Evolutionary conservation across 768 basidiomycete species (phyloP).

Genomic region (Phanerodontia chrysosporium): DNA sequence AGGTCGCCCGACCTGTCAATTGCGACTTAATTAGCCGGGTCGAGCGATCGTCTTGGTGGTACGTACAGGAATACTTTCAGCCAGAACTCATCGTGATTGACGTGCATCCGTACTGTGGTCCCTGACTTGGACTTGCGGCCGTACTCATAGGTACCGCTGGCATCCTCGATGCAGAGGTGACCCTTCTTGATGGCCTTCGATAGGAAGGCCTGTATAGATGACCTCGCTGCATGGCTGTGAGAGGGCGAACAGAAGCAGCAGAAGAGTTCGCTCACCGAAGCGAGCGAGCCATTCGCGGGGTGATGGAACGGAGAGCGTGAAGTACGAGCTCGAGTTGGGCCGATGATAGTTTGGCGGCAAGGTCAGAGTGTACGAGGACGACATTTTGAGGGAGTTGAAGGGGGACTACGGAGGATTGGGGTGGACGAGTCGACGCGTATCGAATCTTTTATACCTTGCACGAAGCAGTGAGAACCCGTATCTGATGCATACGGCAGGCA

Average conservation of each 20-base stretch:
- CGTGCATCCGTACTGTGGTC: constrained; percentile 19
- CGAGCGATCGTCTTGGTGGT: background rate
- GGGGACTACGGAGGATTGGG: no score
- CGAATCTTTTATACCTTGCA: background rate
- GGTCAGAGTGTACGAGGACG: background rate
- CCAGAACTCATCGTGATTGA: constrained; percentile 31
- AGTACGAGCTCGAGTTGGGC: background rate
- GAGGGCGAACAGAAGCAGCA: background rate
- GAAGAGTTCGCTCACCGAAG: background rate
- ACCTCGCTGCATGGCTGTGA: constrained; percentile 17
- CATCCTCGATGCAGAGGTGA: constrained; percentile 26
- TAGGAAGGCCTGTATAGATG: constrained; percentile 24
- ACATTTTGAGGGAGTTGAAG: background rate
- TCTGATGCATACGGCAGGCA: background rate
- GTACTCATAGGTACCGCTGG: constrained; percentile 19
- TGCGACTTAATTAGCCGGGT: background rate
- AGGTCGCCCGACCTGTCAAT: constrained; percentile 28
- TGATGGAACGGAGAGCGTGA: background rate
- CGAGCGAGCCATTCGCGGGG: background rate
- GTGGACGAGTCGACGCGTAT: no score
- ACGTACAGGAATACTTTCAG: constrained; percentile 29
- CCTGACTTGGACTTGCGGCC: constrained; percentile 17
- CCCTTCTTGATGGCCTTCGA: constrained; percentile 21
- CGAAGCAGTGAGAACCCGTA: background rate
- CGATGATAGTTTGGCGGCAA: background rate